phyloP scores from a whole-genome alignment of 352 stramenopile species.

The Pythium biforme region DNA sequence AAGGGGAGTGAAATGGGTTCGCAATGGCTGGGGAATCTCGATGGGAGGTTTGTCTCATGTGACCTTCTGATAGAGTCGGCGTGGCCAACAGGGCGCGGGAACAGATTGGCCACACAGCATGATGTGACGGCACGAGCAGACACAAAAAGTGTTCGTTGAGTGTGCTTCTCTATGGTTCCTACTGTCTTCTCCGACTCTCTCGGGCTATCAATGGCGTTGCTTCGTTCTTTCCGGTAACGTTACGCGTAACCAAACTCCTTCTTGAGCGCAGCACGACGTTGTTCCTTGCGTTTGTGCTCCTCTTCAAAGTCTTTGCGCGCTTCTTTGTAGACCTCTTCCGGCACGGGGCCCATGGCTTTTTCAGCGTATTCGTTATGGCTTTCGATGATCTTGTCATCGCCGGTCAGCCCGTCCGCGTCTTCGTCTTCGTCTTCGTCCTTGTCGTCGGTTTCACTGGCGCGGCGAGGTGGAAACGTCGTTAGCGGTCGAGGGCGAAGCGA shows the following conservation, averaged over 20 bases:
- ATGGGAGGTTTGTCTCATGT: slow-evolving; percentile 8
- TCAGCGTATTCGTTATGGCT: background rate
- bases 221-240: background rate
- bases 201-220: background rate
- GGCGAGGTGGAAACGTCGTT: background rate
- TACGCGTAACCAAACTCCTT: slow-evolving; percentile 16
- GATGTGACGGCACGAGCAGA: no score
- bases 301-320: slow-evolving; percentile 9
- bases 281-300: background rate
- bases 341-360: background rate
- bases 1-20: slow-evolving; percentile 9
- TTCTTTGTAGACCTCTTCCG: background rate
- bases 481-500: no score
- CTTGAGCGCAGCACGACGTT: background rate
- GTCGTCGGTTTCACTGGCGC: background rate
- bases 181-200: slow-evolving; percentile 2
- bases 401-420: background rate
- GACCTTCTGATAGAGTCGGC: background rate
- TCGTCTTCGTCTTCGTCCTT: background rate
- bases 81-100: background rate
- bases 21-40: background rate
- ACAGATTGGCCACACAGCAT: background rate
- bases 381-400: background rate
- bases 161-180: background rate
- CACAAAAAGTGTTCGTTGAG: no score